A percentile compares a stretch with the other conserved stretches of the same genome.
These are phyloP conservation scores for Musa balbisiana DNA, from an alignment of 202 grass and related monocot genomes.

Conservation along the genomic window DNA sequence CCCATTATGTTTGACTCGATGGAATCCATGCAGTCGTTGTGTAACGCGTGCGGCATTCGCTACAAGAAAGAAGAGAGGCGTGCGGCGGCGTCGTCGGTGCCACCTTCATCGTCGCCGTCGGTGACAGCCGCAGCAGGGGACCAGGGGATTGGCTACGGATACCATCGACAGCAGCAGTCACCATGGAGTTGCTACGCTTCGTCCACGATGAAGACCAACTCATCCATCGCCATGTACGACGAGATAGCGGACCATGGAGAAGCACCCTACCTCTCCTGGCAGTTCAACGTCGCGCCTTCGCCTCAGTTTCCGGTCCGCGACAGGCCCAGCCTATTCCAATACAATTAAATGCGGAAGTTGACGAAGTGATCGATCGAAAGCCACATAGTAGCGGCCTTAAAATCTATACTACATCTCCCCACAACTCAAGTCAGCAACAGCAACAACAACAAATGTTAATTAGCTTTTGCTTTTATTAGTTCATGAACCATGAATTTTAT, in stretches of 20 bases:
- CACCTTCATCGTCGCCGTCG: constrained; percentile 18
- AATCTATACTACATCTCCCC: too few relatives aligned
- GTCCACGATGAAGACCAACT: constrained; percentile 25
- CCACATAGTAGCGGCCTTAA: too few relatives aligned
- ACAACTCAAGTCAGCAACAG: neutral
- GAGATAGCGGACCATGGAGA: constrained; percentile 30
- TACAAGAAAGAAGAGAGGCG: constrained; percentile 97
- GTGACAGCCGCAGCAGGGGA: constrained; percentile 17
- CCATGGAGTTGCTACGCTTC: constrained; percentile 74
- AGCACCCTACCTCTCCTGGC: constrained; percentile 46
- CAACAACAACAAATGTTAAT: too few relatives aligned
- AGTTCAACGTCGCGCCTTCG: constrained; percentile 51
- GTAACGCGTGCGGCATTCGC: constrained; percentile 95
- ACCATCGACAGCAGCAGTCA: constrained; percentile 39
- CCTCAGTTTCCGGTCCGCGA: constrained; percentile 49
- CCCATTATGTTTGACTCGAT: too few relatives aligned
- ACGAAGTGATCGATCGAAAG: neutral
- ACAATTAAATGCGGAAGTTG: constrained; percentile 27
- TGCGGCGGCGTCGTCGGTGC: constrained; percentile 47
- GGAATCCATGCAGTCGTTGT: constrained; percentile 50
- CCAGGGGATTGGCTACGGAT: constrained; percentile 38
- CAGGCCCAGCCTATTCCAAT: constrained; percentile 46
- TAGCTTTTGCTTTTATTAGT: too few relatives aligned
- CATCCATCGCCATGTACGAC: constrained; percentile 32
- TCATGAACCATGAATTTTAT: too few relatives aligned